Evolutionary conservation across 228 moss, liverwort and hornwort genomes (phyloP).

Genomic region (Sphagnum magellanicum): DNA sequence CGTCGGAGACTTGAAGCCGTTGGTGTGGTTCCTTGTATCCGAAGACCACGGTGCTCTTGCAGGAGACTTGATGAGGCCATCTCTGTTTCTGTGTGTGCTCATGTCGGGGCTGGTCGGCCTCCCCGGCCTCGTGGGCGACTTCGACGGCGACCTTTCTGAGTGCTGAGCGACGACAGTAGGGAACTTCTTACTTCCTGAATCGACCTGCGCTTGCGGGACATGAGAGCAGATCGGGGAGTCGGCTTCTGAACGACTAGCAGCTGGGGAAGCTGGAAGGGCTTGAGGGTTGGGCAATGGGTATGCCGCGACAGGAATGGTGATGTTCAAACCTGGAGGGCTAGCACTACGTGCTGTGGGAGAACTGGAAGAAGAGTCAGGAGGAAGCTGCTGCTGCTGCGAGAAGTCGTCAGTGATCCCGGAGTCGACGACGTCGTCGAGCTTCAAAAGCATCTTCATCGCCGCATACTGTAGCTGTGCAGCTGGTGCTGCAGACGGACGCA

Average conservation of each 20-base stretch:
- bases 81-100: background rate
- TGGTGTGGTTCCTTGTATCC: constrained; percentile 5
- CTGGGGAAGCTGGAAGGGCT: background rate
- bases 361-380: constrained; percentile 1
- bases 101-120: background rate
- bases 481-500: constrained; percentile 8
- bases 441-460: constrained; percentile 6
- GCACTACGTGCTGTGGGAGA: background rate
- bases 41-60: constrained; percentile 6
- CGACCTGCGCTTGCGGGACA: no score
- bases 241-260: no score
- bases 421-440: background rate
- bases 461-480: constrained; percentile 7
- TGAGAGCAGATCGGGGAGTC: no score
- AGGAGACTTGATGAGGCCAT: constrained; percentile 1
- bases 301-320: constrained; percentile 1
- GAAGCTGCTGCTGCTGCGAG: background rate
- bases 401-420: background rate
- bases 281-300: constrained; percentile 8
- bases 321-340: background rate
- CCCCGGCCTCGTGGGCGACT: background rate
- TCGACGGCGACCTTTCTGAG: constrained; percentile 5
- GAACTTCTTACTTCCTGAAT: no score
- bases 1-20: constrained; percentile 5
- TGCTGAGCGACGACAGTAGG: background rate